Conservation (phyloP, 768 basidiomycete species). For the Clathrus columnatus region DNA sequence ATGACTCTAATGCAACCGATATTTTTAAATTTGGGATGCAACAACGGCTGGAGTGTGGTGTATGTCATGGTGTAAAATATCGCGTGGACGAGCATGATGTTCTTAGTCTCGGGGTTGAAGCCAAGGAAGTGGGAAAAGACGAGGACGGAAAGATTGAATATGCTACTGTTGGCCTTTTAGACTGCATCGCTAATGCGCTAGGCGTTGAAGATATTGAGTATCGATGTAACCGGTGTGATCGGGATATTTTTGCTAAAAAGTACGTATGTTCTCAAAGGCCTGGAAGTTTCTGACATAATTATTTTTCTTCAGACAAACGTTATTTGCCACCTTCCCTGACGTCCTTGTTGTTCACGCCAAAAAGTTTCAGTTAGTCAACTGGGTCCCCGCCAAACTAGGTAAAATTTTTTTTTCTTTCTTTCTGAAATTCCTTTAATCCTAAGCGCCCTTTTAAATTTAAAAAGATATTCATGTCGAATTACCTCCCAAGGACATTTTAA, state of each 20-base stretch:
- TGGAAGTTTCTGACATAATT: not conserved
- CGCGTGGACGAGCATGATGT: slow-evolving; percentile 67
- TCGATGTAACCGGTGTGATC: slow-evolving; percentile 64
- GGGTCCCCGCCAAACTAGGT: slow-evolving; percentile 96
- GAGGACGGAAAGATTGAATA: slow-evolving; percentile 58
- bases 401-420: slow-evolving; percentile 16
- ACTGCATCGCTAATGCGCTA: slow-evolving; percentile 53
- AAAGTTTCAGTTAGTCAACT: slow-evolving; percentile 91
- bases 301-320: slow-evolving; percentile 45
- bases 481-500: slow-evolving; percentile 46
- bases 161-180: slow-evolving; percentile 47
- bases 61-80: slow-evolving; percentile 78
- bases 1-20: slow-evolving; percentile 55
- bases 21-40: slow-evolving; percentile 78
- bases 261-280: slow-evolving; percentile 27
- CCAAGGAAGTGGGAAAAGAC: slow-evolving; percentile 35
- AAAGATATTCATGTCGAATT: slow-evolving; percentile 80
- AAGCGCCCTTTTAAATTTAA: not conserved
- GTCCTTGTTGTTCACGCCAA: slow-evolving; percentile 84
- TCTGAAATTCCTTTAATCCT: not conserved
- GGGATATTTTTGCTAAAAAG: slow-evolving; percentile 64
- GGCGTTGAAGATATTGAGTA: slow-evolving; percentile 70
- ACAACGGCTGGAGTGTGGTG: slow-evolving; percentile 74
- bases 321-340: slow-evolving; percentile 81
- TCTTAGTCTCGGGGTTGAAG: slow-evolving; percentile 75